Percentiles rank a stretch among this genome's conserved stretches.
These are phyloP conservation scores for Darksidea phi DNA, from an alignment of 495 filamentous ascomycete genomes.

Conservation along the genomic window DNA sequence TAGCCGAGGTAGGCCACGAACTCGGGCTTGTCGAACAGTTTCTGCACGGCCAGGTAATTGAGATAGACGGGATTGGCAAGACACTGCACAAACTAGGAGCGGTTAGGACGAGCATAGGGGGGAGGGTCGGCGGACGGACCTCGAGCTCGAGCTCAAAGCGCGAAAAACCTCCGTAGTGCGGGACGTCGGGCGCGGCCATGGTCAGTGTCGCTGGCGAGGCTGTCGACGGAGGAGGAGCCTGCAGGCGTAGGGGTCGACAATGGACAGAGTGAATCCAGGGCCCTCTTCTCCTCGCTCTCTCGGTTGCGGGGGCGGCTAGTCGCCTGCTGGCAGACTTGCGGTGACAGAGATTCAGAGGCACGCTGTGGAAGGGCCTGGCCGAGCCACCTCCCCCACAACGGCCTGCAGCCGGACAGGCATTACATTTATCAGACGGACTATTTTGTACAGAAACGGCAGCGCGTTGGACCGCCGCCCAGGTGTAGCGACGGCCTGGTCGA, in stretches of 20 bases:
- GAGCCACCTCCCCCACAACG: constrained; percentile 1
- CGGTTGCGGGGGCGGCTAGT: constrained; percentile 23
- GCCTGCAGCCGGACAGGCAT: not conserved
- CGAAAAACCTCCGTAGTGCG: constrained; percentile 61
- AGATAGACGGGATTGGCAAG: constrained; percentile 83
- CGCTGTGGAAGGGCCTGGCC: no score
- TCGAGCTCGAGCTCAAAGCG: constrained; percentile 76
- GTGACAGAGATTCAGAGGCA: not conserved
- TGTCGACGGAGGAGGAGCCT: not conserved
- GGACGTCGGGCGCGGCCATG: constrained; percentile 39
- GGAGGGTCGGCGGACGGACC: constrained; percentile 43
- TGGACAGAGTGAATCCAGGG: constrained; percentile 4
- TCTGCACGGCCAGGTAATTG: constrained; percentile 64
- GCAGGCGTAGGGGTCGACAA: no score
- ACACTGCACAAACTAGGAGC: constrained; percentile 75
- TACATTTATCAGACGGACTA: not conserved
- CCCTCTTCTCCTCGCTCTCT: no score
- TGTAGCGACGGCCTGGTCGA: constrained; percentile 5
- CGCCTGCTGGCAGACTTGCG: constrained; percentile 1
- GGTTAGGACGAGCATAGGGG: constrained; percentile 15
- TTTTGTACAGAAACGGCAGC: not conserved
- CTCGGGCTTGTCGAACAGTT: constrained; percentile 57
- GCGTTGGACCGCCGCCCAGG: not conserved
- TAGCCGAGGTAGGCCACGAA: constrained; percentile 83
- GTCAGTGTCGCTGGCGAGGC: not conserved